Evolutionary conservation across 768 basidiomycete species (phyloP).

Genomic region (Russula emetica): DNA sequence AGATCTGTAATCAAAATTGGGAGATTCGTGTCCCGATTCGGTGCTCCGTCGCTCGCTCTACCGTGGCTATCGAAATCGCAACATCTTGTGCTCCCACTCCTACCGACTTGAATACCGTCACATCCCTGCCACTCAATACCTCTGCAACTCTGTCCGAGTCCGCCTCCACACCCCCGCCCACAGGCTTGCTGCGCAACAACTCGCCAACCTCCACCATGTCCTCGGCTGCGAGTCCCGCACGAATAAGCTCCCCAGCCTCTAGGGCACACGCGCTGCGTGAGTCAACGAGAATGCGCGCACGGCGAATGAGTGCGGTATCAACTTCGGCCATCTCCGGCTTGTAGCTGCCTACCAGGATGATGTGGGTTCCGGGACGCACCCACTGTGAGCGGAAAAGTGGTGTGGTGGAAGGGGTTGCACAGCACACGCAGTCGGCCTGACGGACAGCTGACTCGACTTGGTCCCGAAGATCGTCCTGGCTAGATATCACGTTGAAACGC

Average conservation of each 20-base stretch:
- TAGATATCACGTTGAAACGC: conserved; percentile 16
- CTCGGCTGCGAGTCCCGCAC: conserved; percentile 31
- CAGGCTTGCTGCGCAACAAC: conserved; percentile 36
- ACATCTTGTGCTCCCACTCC: conserved; percentile 87
- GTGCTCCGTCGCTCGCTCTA: too few species aligned
- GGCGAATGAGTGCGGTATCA: conserved; percentile 49
- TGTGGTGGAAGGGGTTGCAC: conserved; percentile 63
- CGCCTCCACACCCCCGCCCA: background rate
- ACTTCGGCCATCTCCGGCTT: conserved; percentile 79
- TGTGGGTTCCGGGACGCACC: conserved; percentile 58
- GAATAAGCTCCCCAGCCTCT: conserved; percentile 83
- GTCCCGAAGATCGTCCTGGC: conserved; percentile 14
- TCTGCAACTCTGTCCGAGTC: conserved; percentile 15
- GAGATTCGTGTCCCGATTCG: too few species aligned
- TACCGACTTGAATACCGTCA: conserved; percentile 86
- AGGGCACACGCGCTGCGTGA: conserved; percentile 47
- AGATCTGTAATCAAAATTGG: background rate
- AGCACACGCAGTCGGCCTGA: conserved; percentile 60
- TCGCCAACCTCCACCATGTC: conserved; percentile 69
- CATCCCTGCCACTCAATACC: conserved; percentile 31
- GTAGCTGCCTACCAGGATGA: conserved; percentile 80
- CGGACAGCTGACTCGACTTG: conserved; percentile 37
- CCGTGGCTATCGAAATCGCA: conserved; percentile 43
- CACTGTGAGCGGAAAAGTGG: conserved; percentile 69
- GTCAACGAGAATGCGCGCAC: conserved; percentile 29